Conservation (phyloP, 345 rosid species). For the Citrus maxima region DNA sequence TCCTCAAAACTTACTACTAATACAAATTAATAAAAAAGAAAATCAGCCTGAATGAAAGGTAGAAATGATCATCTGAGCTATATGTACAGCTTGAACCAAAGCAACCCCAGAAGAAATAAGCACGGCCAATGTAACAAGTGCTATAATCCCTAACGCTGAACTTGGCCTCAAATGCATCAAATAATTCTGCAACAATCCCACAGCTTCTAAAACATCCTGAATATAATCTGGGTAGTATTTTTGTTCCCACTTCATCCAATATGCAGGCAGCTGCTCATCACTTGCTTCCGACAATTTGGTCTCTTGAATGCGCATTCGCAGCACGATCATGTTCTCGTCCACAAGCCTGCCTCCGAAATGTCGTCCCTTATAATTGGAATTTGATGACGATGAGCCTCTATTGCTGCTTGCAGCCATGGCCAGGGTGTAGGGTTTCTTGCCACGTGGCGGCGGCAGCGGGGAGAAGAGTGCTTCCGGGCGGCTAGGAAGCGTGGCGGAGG, state of each 20-base stretch:
- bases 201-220: slow-evolving; percentile 22
- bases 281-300: slow-evolving; percentile 16
- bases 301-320: slow-evolving; percentile 26
- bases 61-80: slow-evolving; percentile 2
- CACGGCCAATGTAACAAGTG: slow-evolving; percentile 1
- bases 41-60: not conserved
- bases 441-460: not conserved
- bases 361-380: not conserved
- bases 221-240: slow-evolving; percentile 14
- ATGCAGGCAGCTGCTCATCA: slow-evolving; percentile 5
- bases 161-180: slow-evolving; percentile 27
- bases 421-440: not conserved
- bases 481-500: not conserved
- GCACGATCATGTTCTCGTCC: slow-evolving; percentile 30
- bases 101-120: slow-evolving; percentile 10
- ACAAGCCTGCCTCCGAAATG: slow-evolving; percentile 15
- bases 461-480: not conserved
- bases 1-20: too few species aligned
- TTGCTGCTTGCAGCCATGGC: not conserved
- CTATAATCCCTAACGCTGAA: slow-evolving; percentile 21
- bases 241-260: slow-evolving; percentile 42
- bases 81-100: slow-evolving; percentile 12
- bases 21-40: not conserved
- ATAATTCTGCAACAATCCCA: slow-evolving; percentile 25
- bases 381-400: not conserved